phyloP scores from a whole-genome alignment of 169 alveolate species.

The Eimeria sp. region DNA sequence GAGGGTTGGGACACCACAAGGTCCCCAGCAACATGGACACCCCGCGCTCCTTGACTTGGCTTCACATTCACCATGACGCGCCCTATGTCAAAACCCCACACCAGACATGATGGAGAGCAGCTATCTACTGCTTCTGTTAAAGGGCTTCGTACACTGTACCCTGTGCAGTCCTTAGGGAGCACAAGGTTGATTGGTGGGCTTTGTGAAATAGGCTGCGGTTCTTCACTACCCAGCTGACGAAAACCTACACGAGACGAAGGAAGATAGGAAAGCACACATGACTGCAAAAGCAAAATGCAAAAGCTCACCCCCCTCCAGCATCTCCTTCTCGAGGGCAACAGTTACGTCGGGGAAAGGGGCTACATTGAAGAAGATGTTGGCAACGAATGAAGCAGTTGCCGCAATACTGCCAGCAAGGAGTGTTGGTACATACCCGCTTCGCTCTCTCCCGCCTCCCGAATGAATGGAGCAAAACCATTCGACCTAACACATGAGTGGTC shows the following conservation, averaged over 20 bases:
- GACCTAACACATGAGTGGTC: conserved; percentile 1
- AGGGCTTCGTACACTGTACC: neutral
- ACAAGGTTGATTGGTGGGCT: neutral
- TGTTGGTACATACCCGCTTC: neutral
- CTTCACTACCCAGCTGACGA: neutral
- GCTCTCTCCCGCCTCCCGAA: neutral
- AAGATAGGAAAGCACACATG: neutral
- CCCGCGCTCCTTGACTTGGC: neutral
- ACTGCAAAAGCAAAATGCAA: neutral
- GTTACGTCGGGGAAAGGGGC: conserved; percentile 6
- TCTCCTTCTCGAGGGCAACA: conserved; percentile 44
- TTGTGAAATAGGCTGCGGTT: neutral
- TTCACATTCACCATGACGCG: conserved; percentile 19
- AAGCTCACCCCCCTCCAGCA: conserved; percentile 46
- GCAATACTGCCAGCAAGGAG: conserved; percentile 24
- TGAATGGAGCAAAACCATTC: conserved; percentile 34
- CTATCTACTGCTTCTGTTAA: neutral
- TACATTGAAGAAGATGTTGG: neutral
- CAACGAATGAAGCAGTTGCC: conserved; percentile 39
- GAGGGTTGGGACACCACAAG: conserved; percentile 51
- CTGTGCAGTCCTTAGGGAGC: neutral
- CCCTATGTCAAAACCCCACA: neutral
- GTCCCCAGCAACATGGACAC: conserved; percentile 12
- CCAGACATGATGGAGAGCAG: neutral
- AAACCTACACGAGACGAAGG: neutral